Conservation (phyloP, 768 basidiomycete genomes). For the Termitomyces sp. region DNA sequence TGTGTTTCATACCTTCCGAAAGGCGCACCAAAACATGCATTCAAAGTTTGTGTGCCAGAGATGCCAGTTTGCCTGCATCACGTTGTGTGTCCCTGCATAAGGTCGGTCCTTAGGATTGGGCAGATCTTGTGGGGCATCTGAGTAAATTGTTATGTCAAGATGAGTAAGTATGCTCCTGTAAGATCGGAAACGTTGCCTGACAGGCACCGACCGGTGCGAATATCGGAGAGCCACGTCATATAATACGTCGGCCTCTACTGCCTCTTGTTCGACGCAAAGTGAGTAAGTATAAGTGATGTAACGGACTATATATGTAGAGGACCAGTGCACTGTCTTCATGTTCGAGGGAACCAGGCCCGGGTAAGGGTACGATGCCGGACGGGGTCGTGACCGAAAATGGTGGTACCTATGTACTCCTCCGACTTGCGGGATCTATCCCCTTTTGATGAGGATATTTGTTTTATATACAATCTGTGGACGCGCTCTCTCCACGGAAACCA, state of each 20-base stretch:
- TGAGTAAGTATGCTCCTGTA: constrained; percentile 22
- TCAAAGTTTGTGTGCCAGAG: background rate
- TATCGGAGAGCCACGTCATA: background rate
- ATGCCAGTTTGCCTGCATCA: constrained; percentile 9
- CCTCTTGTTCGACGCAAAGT: background rate
- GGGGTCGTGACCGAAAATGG: background rate
- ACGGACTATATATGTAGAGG: background rate
- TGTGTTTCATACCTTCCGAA: background rate
- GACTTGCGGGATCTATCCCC: no score
- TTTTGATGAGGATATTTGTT: background rate
- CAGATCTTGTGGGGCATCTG: constrained; percentile 3
- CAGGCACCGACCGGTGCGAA: constrained; percentile 18
- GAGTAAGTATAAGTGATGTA: background rate
- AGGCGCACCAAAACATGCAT: no score
- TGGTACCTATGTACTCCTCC: no score
- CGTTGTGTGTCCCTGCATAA: constrained; percentile 6
- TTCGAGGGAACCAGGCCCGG: background rate
- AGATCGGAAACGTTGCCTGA: constrained; percentile 33
- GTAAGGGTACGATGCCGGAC: background rate
- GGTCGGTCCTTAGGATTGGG: background rate
- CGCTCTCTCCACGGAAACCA: constrained; percentile 6
- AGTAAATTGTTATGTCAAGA: constrained; percentile 7
- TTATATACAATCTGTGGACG: background rate
- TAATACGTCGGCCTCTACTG: background rate
- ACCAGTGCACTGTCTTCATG: no score